A percentile compares a stretch with the other conserved stretches of the same genome.
These are phyloP conservation scores for Vinca minor DNA, from an alignment of 257 asterid species.

Conservation along the genomic window DNA sequence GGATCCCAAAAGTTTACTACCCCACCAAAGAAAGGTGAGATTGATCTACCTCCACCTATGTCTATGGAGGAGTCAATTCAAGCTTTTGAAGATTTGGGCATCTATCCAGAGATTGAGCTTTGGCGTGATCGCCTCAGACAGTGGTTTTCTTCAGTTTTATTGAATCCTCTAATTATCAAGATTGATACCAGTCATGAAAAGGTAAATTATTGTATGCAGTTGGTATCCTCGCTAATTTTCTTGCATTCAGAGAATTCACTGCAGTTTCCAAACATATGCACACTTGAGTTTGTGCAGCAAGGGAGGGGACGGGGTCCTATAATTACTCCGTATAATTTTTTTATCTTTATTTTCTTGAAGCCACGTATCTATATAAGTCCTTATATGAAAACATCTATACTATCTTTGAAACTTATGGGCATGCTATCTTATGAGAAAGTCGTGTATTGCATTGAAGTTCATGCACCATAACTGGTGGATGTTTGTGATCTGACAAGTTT, in stretches of 20 bases:
- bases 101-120: conserved; percentile 70
- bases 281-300: not conserved
- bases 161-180: conserved; percentile 70
- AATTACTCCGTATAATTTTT: too few species aligned
- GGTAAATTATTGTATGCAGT: conserved; percentile 33
- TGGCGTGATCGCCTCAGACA: conserved; percentile 91
- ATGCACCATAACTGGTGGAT: not conserved
- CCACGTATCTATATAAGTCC: not conserved
- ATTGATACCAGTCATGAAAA: conserved; percentile 71
- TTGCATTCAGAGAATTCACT: not conserved
- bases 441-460: not conserved
- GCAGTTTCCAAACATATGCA: not conserved
- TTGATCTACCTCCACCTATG: conserved; percentile 85
- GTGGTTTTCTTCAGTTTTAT: conserved; percentile 76
- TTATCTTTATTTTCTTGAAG: not conserved
- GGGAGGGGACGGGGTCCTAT: too few species aligned
- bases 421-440: not conserved
- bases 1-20: conserved; percentile 86
- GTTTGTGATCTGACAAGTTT: not conserved
- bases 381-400: not conserved
- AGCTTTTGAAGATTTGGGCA: conserved; percentile 67
- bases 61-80: conserved; percentile 80
- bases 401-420: not conserved
- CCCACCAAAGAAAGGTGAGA: conserved; percentile 92
- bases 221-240: conserved; percentile 5